These are phyloP conservation scores for Metschnikowia continentalis DNA, from an alignment of 805 yeast species.

Conservation along the genomic window DNA sequence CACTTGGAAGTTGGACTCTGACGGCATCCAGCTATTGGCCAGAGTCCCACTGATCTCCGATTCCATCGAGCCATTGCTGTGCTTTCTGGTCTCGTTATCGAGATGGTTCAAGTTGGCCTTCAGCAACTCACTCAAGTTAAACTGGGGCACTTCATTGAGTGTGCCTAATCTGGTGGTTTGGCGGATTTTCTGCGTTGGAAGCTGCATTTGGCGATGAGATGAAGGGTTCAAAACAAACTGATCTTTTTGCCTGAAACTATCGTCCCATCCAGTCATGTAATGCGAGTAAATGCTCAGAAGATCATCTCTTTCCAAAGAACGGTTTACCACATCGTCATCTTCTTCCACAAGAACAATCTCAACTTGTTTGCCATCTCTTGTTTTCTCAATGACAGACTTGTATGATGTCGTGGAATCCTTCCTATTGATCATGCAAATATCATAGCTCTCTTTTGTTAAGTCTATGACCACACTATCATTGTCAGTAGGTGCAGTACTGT, in stretches of 20 bases:
- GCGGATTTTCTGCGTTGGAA: not conserved
- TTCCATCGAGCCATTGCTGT: slow-evolving; percentile 7
- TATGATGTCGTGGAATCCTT: slow-evolving; percentile 34
- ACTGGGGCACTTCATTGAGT: not conserved
- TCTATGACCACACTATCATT: slow-evolving; percentile 39
- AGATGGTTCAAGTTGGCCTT: not conserved
- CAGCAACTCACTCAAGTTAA: not conserved
- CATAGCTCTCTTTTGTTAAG: slow-evolving; percentile 38
- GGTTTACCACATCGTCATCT: slow-evolving; percentile 25
- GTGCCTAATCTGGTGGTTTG: not conserved
- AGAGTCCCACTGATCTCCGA: slow-evolving; percentile 14
- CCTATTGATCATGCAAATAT: slow-evolving; percentile 34
- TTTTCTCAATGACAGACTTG: slow-evolving; percentile 36
- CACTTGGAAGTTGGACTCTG: slow-evolving; percentile 16
- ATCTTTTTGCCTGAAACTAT: not conserved
- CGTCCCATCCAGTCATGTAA: slow-evolving; percentile 23
- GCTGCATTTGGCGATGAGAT: not conserved
- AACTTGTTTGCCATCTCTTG: slow-evolving; percentile 34
- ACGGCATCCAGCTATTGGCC: slow-evolving; percentile 17
- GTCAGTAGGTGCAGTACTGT: slow-evolving; percentile 28
- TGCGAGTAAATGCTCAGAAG: slow-evolving; percentile 41
- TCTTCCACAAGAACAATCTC: slow-evolving; percentile 44
- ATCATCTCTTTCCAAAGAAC: slow-evolving; percentile 22
- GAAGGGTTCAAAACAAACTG: not conserved
- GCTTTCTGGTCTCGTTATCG: not conserved